Conservation (phyloP, 768 basidiomycete species). For the Mycena epipterygia region DNA sequence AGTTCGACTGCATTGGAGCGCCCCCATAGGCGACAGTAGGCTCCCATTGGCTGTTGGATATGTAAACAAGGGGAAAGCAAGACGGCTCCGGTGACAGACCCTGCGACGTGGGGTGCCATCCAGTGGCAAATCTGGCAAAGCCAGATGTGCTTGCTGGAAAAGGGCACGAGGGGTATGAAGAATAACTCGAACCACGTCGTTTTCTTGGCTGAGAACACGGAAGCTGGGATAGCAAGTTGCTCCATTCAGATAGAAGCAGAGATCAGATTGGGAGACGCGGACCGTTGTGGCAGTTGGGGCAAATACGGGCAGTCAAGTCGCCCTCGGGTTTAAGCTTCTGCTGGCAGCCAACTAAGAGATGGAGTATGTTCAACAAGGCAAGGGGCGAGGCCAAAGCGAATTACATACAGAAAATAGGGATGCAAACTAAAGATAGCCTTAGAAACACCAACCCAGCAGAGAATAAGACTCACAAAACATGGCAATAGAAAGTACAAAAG, state of each 20-base stretch:
- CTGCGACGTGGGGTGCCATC: conserved; percentile 63
- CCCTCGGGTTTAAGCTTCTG: conserved; percentile 70
- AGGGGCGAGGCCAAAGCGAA: background rate
- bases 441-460: background rate
- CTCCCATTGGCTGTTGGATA: conserved; percentile 49
- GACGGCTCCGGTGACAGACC: conserved; percentile 52
- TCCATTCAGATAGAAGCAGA: conserved; percentile 15
- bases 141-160: conserved; percentile 75
- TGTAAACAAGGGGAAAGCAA: background rate
- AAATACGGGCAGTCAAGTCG: conserved; percentile 65
- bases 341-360: conserved; percentile 73
- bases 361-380: conserved; percentile 29
- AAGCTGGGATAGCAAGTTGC: conserved; percentile 58
- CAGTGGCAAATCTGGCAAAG: conserved; percentile 81
- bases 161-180: conserved; percentile 78
- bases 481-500: no score
- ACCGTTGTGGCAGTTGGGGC: conserved; percentile 84
- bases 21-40: conserved; percentile 46
- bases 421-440: conserved; percentile 54
- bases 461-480: conserved; percentile 43
- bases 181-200: conserved; percentile 84
- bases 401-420: conserved; percentile 65
- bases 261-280: conserved; percentile 31
- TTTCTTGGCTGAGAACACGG: conserved; percentile 73
- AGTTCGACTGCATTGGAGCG: conserved; percentile 50